phyloP scores from a whole-genome alignment of 78 protist genomes.

The Dictyostelium purpureum region DNA sequence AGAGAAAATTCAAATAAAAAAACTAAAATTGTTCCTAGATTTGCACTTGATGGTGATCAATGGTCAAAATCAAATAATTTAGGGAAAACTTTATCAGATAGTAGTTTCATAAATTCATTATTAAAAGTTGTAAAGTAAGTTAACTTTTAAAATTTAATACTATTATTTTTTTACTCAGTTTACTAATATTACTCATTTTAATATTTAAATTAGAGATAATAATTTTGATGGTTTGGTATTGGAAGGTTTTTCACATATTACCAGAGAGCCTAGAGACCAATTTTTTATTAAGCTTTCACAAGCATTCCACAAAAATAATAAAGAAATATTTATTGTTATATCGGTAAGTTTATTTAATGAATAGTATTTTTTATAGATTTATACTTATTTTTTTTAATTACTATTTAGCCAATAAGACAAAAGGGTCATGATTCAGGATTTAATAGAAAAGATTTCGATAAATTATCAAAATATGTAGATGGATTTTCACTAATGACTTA shows the following conservation, averaged over 20 bases:
- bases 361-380: neutral
- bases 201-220: neutral
- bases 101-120: neutral
- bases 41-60: conserved; percentile 20
- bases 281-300: neutral
- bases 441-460: neutral
- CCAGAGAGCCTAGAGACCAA: neutral
- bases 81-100: too few species aligned
- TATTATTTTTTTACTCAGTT: neutral
- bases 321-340: conserved; percentile 36
- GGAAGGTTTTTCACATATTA: conserved; percentile 18
- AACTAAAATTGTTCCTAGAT: conserved; percentile 44
- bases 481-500: conserved; percentile 67
- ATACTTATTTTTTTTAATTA: neutral
- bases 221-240: conserved; percentile 61
- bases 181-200: too few species aligned
- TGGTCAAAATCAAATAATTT: neutral
- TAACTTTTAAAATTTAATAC: neutral
- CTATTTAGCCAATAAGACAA: conserved; percentile 17
- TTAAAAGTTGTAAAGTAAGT: neutral
- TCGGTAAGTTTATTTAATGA: neutral
- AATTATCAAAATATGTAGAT: conserved; percentile 3
- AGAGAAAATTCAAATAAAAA: neutral
- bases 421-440: neutral
- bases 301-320: neutral